Evolutionary conservation across 768 basidiomycete genomes (phyloP).

Genomic region (Plicaturopsis crispa): DNA sequence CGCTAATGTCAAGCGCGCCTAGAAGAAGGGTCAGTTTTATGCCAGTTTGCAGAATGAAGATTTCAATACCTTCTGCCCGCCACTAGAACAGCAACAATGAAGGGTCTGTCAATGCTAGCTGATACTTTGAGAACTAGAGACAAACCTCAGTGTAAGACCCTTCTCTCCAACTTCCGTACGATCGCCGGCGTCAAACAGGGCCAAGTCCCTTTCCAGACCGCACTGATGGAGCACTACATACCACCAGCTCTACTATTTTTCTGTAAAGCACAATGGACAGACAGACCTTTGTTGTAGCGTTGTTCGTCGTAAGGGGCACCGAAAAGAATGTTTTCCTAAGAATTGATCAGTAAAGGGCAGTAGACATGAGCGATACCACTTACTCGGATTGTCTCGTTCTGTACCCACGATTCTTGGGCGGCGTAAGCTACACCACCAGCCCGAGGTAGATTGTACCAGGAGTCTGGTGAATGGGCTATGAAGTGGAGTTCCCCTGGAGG

Average conservation of each 20-base stretch:
- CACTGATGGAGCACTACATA: slow-evolving; percentile 29
- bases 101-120: slow-evolving; percentile 16
- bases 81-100: slow-evolving; percentile 31
- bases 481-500: slow-evolving; percentile 59
- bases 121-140: background rate
- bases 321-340: slow-evolving; percentile 42
- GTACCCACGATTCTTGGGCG: slow-evolving; percentile 82
- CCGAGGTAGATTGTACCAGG: slow-evolving; percentile 67
- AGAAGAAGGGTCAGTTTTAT: slow-evolving; percentile 13
- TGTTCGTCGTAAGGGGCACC: slow-evolving; percentile 29
- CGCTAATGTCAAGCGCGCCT: slow-evolving; percentile 38
- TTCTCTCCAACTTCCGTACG: slow-evolving; percentile 48
- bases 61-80: slow-evolving; percentile 28
- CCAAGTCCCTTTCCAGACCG: slow-evolving; percentile 35
- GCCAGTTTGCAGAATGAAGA: slow-evolving; percentile 48
- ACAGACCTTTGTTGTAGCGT: slow-evolving; percentile 28
- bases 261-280: slow-evolving; percentile 34
- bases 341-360: background rate
- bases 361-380: background rate
- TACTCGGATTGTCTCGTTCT: slow-evolving; percentile 70
- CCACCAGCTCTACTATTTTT: slow-evolving; percentile 27
- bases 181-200: slow-evolving; percentile 37
- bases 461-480: slow-evolving; percentile 37
- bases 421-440: slow-evolving; percentile 68
- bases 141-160: slow-evolving; percentile 28